These are phyloP conservation scores for Phallus indusiatus DNA, from an alignment of 768 basidiomycete species.

Conservation along the genomic window DNA sequence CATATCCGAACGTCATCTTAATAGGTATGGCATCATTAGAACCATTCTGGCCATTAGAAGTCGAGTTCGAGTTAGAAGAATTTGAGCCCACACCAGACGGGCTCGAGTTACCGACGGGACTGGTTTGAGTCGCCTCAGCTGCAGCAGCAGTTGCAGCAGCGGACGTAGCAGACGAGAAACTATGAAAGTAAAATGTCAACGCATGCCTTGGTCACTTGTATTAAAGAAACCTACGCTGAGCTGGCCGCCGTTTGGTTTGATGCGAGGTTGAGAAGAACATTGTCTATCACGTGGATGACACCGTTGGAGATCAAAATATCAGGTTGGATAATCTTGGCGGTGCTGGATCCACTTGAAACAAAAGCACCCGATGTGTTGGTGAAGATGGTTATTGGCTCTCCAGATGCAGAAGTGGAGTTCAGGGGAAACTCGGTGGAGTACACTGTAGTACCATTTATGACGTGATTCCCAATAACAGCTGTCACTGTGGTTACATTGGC, in stretches of 20 bases:
- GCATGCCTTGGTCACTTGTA: not conserved
- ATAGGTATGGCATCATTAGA: not conserved
- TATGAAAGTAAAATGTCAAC: conserved; percentile 12
- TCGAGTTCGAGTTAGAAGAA: not conserved
- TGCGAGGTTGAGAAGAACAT: conserved; percentile 39
- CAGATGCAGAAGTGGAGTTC: conserved; percentile 46
- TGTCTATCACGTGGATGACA: conserved; percentile 55
- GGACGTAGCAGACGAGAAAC: conserved; percentile 39
- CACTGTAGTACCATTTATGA: conserved; percentile 58
- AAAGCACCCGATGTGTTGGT: conserved; percentile 50
- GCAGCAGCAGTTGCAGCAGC: conserved; percentile 22
- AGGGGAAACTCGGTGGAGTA: conserved; percentile 45
- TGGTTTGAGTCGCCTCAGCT: not conserved
- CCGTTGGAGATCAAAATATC: conserved; percentile 60
- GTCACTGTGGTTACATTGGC: conserved; percentile 37
- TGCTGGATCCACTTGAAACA: conserved; percentile 37
- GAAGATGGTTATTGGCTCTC: conserved; percentile 40
- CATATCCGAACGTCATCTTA: not conserved
- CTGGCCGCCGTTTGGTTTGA: conserved; percentile 34
- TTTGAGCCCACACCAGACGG: not conserved
- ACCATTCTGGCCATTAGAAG: not conserved
- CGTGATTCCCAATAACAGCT: conserved; percentile 50
- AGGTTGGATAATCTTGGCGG: conserved; percentile 44
- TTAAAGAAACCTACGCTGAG: conserved; percentile 37
- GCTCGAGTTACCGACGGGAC: not conserved